Evolutionary conservation across 2,329 filamentous ascomycete genomes (phyloP).

Genomic region (Paradendryphiella salina): DNA sequence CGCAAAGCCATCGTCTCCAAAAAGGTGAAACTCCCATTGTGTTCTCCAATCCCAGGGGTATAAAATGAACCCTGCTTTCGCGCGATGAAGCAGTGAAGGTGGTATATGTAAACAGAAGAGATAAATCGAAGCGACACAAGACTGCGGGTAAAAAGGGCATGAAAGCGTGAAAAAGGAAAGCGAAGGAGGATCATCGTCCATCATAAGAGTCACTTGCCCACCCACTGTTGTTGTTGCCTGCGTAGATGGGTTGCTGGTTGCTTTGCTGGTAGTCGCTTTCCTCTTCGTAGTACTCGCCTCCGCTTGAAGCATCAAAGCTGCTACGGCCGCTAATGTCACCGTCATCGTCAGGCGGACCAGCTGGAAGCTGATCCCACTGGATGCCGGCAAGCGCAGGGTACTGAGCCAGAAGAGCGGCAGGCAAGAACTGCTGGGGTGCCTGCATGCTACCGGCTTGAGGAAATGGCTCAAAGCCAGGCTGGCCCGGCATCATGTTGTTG

Average conservation of each 20-base stretch:
- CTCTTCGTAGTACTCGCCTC: conserved; percentile 70
- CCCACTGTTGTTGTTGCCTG: conserved; percentile 34
- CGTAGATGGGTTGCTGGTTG: conserved; percentile 34
- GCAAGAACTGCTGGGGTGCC: conserved; percentile 58
- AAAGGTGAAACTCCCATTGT: conserved; percentile 5
- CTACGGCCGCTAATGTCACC: conserved; percentile 74
- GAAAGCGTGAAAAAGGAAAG: conserved; percentile 6
- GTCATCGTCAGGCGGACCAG: conserved; percentile 59
- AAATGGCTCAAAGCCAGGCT: conserved; percentile 42
- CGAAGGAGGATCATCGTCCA: conserved; percentile 8
- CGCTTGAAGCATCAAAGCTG: conserved; percentile 74
- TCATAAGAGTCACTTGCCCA: conserved; percentile 44
- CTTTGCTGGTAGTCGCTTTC: conserved; percentile 58
- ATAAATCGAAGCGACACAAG: conserved; percentile 9
- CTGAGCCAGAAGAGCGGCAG: conserved; percentile 83
- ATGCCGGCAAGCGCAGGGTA: conserved; percentile 91
- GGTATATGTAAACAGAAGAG: conserved; percentile 20
- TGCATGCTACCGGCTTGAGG: conserved; percentile 33
- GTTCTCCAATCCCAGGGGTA: conserved; percentile 19
- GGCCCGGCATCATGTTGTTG: conserved; percentile 40
- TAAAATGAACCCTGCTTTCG: conserved; percentile 14
- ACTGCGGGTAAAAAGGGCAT: conserved; percentile 7
- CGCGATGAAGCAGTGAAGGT: conserved; percentile 18
- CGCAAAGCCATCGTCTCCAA: background rate
- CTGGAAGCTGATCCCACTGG: conserved; percentile 78